Percentiles rank a stretch among this genome's conserved stretches.
phyloP scores from a whole-genome alignment of 2,329 filamentous ascomycete genomes.

The Saccharata proteae region DNA sequence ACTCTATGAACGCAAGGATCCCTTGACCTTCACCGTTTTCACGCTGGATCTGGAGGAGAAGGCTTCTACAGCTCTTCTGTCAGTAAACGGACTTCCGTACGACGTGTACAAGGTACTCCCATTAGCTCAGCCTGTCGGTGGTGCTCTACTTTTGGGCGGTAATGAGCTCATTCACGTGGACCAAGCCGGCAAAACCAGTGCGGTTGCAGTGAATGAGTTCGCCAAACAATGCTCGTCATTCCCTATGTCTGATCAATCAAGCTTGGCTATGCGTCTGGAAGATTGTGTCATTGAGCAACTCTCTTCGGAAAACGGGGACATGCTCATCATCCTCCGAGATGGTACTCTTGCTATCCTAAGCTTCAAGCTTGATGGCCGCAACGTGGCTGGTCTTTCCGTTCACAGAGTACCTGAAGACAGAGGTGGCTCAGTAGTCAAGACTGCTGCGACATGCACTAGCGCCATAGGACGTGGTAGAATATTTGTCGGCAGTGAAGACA shows the following conservation, averaged over 20 bases:
- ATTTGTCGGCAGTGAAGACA: slow-evolving; percentile 76
- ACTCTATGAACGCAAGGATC: slow-evolving; percentile 64
- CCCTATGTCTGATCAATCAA: slow-evolving; percentile 73
- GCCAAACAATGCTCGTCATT: slow-evolving; percentile 74
- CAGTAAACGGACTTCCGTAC: slow-evolving; percentile 72
- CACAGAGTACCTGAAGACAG: slow-evolving; percentile 49
- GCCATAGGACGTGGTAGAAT: slow-evolving; percentile 55
- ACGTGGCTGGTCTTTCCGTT: slow-evolving; percentile 75
- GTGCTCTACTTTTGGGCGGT: slow-evolving; percentile 70
- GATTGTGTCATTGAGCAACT: slow-evolving; percentile 66
- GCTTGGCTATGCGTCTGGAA: slow-evolving; percentile 69
- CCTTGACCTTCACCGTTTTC: slow-evolving; percentile 84
- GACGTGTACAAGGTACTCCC: slow-evolving; percentile 76
- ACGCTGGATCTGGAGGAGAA: slow-evolving; percentile 88
- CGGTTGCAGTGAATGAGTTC: slow-evolving; percentile 85
- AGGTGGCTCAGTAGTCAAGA: slow-evolving; percentile 51
- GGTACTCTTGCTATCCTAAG: slow-evolving; percentile 64
- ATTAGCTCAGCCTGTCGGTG: slow-evolving; percentile 75
- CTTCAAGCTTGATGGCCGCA: slow-evolving; percentile 82
- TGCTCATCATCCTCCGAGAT: slow-evolving; percentile 68
- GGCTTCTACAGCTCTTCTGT: slow-evolving; percentile 84
- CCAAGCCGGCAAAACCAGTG: slow-evolving; percentile 86
- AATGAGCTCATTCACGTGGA: slow-evolving; percentile 95
- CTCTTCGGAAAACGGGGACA: slow-evolving; percentile 64
- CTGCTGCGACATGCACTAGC: slow-evolving; percentile 56